Conservation (phyloP, 192 early-diverging fungal species). For the Coemansia sp. region DNA sequence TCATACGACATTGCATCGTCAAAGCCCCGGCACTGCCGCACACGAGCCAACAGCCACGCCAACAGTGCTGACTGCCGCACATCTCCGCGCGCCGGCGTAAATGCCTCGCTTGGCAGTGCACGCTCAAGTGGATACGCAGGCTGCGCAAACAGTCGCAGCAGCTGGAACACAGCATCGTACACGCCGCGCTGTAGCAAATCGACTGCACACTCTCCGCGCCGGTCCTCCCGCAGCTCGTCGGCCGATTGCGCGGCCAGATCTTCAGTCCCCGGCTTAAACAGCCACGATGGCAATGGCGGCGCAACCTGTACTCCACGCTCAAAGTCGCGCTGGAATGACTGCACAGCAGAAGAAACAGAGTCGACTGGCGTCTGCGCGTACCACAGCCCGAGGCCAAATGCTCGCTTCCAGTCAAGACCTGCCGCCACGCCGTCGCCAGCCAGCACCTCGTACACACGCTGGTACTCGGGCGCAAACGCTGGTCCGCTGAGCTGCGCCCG, state of each 20-base stretch:
- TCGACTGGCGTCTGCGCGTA: slow-evolving; percentile 53
- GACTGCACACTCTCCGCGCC: neutral
- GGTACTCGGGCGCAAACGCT: slow-evolving; percentile 33
- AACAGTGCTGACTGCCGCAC: slow-evolving; percentile 70
- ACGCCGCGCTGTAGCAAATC: slow-evolving; percentile 20
- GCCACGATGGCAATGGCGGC: slow-evolving; percentile 45
- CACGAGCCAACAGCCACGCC: slow-evolving; percentile 53
- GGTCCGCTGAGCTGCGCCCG: slow-evolving; percentile 29
- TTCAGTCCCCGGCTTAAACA: neutral
- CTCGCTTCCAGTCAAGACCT: slow-evolving; percentile 66
- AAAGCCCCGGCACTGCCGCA: slow-evolving; percentile 54
- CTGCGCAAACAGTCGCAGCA: slow-evolving; percentile 65
- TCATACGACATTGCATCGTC: slow-evolving; percentile 51
- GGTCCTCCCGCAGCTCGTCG: slow-evolving; percentile 1
- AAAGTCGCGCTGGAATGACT: slow-evolving; percentile 14
- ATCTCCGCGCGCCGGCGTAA: slow-evolving; percentile 63
- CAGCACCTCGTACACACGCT: slow-evolving; percentile 62
- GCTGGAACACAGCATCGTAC: slow-evolving; percentile 72
- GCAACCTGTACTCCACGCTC: slow-evolving; percentile 11
- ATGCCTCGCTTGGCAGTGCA: slow-evolving; percentile 61
- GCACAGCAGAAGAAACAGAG: slow-evolving; percentile 21
- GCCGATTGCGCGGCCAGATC: neutral
- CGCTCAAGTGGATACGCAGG: slow-evolving; percentile 57
- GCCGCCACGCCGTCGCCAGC: slow-evolving; percentile 52
- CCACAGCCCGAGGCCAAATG: slow-evolving; percentile 66